Base-by-base conservation (phyloP, 2,329 filamentous ascomycete genomes). In the Cephalotrichum gorgonifer region DNA sequence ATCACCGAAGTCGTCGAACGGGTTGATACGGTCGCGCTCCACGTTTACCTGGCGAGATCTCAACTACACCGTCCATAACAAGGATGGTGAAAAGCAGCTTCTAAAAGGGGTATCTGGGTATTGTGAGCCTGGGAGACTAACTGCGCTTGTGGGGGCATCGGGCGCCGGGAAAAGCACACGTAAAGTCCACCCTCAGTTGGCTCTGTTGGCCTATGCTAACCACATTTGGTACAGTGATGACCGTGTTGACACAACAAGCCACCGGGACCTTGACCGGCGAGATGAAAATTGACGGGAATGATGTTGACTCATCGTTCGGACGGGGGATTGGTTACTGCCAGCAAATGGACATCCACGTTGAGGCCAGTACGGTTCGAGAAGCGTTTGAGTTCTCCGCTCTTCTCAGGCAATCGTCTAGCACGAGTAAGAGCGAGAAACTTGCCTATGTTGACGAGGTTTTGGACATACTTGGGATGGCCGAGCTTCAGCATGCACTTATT, bases 11-110 rank as follows among this genome's bases (percentile, higher is more conserved):
- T n/a, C 20, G 12, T 5, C 15, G 6, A 39, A 39, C 9, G 35
- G 35, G 2, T 20, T 39, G 15, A 27, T 25, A 11, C 30, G 23
- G n/a, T 23, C 17, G 15, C 20, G 72, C 72, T 30, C 49, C n/a
- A 47, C 44, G 3, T 50, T 50, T 28, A 47, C 49, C 3, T 50
- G 49, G 49, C 20, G 38, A n/a, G 47, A 47, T 22, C 28, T 50
- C 17, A 47, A 47, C 9, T 50, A 50, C 35, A 47, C 14, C 15
- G 49, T 50, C 17, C 38, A 33, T 4, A 15, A 43, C 15, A 47
- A 50, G 28, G 23, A 47, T 31, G 49, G 49, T 7, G 49, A 47
- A 1, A 50, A 50, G 28, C 44, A 50, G 20, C 28, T 50, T 3
- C 44, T 50, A 8, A 28, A 31, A 6, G 44, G 47, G 7, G 49